Conservation (phyloP, 2,329 filamentous ascomycete genomes). For the Trichoderma koningiopsis region DNA sequence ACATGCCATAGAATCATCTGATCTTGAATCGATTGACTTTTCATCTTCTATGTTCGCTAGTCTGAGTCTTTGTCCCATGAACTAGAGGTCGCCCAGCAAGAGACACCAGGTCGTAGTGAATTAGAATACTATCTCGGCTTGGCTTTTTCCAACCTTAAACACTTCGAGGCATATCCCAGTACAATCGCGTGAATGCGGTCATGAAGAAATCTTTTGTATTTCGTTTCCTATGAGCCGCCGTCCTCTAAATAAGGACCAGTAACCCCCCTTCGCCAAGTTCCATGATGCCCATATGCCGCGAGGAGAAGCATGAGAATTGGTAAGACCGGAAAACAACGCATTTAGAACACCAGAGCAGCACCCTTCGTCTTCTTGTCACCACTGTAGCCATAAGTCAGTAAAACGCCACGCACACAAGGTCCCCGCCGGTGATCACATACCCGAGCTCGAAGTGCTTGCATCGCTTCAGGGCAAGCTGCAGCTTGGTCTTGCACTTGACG, state of each 20-base stretch:
- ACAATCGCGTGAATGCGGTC: conserved; percentile 19
- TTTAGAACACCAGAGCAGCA: conserved; percentile 99
- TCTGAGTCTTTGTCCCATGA: conserved; percentile 2
- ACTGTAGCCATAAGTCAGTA: conserved; percentile 60
- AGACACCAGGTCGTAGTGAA: conserved; percentile 19
- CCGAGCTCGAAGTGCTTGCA: conserved; percentile 99
- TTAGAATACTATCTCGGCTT: conserved; percentile 1
- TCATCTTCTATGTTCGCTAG: conserved; percentile 18
- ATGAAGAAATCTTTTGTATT: conserved; percentile 36
- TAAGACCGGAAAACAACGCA: conserved; percentile 52
- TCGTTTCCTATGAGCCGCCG: conserved; percentile 48
- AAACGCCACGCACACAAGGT: background rate
- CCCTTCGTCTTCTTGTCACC: conserved; percentile 99
- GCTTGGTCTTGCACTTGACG: conserved; percentile 97
- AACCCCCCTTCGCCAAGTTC: conserved; percentile 52
- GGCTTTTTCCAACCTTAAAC: conserved; percentile 16
- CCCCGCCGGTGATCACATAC: conserved; percentile 62
- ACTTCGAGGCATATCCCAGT: conserved; percentile 12
- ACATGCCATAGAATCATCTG: background rate
- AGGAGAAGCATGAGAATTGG: conserved; percentile 48
- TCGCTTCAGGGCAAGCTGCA: conserved; percentile 96
- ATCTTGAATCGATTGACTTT: conserved; percentile 4
- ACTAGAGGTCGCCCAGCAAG: conserved; percentile 2
- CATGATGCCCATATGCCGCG: conserved; percentile 51
- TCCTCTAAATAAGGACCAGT: conserved; percentile 48